Evolutionary conservation across 1,284 basidiomycete species (phyloP).

Genomic region (Puccinia hordei): DNA sequence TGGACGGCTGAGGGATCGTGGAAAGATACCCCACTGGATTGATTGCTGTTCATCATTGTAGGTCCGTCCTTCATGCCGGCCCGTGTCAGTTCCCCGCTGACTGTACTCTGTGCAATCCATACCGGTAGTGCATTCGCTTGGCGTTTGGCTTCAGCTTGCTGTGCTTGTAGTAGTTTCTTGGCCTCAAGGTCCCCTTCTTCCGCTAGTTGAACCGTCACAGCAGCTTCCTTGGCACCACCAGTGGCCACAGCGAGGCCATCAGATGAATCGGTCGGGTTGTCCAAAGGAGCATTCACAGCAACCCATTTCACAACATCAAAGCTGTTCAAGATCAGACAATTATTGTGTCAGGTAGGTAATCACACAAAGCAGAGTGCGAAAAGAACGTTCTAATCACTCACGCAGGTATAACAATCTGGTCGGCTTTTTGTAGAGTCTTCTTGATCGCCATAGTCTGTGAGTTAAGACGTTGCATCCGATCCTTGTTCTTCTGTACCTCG

Average conservation of each 20-base stretch:
- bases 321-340: background rate
- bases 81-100: conserved; percentile 42
- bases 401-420: conserved; percentile 78
- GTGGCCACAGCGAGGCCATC: conserved; percentile 49
- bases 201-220: conserved; percentile 45
- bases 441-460: conserved; percentile 82
- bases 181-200: conserved; percentile 46
- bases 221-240: conserved; percentile 47
- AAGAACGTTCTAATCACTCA: background rate
- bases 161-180: conserved; percentile 35
- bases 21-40: conserved; percentile 33
- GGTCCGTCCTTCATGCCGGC: conserved; percentile 44
- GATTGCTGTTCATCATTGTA: background rate
- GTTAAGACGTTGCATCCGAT: conserved; percentile 93
- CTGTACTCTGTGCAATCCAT: conserved; percentile 51
- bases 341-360: background rate
- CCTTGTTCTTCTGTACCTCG: conserved; percentile 78
- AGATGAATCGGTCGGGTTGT: conserved; percentile 29
- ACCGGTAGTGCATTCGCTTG: conserved; percentile 49
- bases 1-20: conserved; percentile 34
- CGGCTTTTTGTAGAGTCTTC: conserved; percentile 82
- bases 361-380: no score
- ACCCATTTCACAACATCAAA: conserved; percentile 51
- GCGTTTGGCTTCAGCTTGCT: conserved; percentile 49
- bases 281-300: conserved; percentile 37